A percentile compares a stretch with the other conserved stretches of the same genome.
Conservation (phyloP, 2,329 filamentous ascomycete species). For the Exserohilum rostratum region DNA sequence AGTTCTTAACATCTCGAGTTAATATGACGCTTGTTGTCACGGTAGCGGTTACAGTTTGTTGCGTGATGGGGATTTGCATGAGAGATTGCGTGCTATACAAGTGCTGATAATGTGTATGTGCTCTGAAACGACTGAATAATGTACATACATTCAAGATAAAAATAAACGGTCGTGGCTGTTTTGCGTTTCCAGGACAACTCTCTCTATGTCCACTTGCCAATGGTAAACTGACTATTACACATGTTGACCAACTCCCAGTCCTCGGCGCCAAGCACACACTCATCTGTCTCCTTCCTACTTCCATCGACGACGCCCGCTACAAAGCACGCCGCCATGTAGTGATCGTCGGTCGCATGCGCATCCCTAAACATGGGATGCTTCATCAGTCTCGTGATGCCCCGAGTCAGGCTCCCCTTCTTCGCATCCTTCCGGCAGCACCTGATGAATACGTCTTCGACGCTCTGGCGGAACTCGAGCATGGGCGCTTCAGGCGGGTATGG, state of each 20-base stretch:
- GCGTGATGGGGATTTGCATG: too few species aligned
- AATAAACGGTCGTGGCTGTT: background rate
- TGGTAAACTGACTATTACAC: conserved; percentile 44
- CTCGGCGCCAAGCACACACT: conserved; percentile 37
- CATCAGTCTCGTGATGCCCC: conserved; percentile 67
- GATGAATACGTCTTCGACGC: conserved; percentile 64
- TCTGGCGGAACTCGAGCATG: conserved; percentile 70
- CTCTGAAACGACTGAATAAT: background rate
- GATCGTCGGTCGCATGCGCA: conserved; percentile 72
- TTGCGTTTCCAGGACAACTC: too few species aligned
- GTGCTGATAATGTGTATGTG: too few species aligned
- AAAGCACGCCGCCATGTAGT: conserved; percentile 71
- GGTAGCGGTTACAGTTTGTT: too few species aligned
- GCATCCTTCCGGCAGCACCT: conserved; percentile 56
- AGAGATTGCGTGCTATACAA: too few species aligned
- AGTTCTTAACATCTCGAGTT: too few species aligned
- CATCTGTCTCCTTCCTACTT: conserved; percentile 24
- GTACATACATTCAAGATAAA: background rate
- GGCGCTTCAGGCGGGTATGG: conserved; percentile 63
- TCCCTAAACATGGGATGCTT: conserved; percentile 70
- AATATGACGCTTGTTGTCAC: too few species aligned
- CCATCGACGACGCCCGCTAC: conserved; percentile 58
- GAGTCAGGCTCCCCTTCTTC: conserved; percentile 55
- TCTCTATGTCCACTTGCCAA: conserved; percentile 32
- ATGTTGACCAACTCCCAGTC: conserved; percentile 45